Conservation (phyloP, 768 basidiomycete genomes). For the Auriscalpium microsporum region DNA sequence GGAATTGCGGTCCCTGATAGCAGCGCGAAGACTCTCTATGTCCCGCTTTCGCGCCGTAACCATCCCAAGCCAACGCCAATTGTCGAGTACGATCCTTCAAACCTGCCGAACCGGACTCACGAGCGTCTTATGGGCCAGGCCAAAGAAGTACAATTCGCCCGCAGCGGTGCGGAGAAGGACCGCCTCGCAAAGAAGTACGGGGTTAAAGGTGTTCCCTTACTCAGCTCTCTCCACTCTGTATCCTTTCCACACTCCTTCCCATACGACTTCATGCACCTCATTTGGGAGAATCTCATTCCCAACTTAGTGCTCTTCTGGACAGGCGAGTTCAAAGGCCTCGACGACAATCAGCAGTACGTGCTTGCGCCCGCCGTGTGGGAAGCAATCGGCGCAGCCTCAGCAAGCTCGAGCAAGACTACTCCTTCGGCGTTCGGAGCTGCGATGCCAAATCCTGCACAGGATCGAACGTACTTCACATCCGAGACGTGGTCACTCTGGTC, state of each 20-base stretch:
- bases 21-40: too few relatives aligned
- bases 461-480: constrained; percentile 23
- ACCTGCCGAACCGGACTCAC: constrained; percentile 31
- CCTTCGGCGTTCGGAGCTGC: constrained; percentile 34
- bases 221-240: constrained; percentile 24
- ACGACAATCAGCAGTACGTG: constrained; percentile 22
- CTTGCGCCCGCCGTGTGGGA: constrained; percentile 30
- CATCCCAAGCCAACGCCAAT: neutral
- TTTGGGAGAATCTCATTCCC: constrained; percentile 35
- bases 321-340: constrained; percentile 32
- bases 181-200: constrained; percentile 23
- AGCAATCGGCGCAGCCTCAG: constrained; percentile 27
- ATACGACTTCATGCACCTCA: constrained; percentile 43
- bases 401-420: constrained; percentile 26
- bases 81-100: constrained; percentile 17
- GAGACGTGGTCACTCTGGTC: constrained; percentile 35
- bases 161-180: constrained; percentile 15
- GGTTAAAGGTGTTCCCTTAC: constrained; percentile 26
- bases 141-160: constrained; percentile 18
- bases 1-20: too few relatives aligned
- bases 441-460: constrained; percentile 22
- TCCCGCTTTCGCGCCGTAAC: neutral
- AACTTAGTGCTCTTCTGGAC: constrained; percentile 35
- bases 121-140: constrained; percentile 21
- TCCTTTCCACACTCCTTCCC: constrained; percentile 33